These are phyloP conservation scores for Nematocida parisii DNA, from an alignment of 371 early-diverging fungal genomes.

Conservation along the genomic window DNA sequence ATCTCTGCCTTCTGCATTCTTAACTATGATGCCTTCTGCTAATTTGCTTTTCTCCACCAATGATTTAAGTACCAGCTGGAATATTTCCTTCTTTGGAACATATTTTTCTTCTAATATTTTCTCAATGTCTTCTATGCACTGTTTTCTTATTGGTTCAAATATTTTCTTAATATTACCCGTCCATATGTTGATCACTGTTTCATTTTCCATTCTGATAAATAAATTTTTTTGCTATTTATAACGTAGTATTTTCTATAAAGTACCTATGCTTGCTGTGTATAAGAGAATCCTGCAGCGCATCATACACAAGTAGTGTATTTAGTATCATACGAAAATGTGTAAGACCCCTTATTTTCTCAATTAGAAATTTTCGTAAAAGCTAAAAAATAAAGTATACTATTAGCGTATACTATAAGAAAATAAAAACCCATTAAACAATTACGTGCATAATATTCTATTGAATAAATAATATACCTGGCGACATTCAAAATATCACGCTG, in stretches of 20 bases:
- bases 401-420: too few species aligned
- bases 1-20: not conserved
- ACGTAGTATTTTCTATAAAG: not conserved
- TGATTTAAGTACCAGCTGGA: not conserved
- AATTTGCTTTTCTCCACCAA: not conserved
- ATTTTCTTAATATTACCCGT: not conserved
- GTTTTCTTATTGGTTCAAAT: not conserved
- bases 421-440: too few species aligned
- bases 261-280: not conserved
- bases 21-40: not conserved
- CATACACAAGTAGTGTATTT: not conserved
- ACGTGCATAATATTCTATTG: too few species aligned
- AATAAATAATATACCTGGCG: too few species aligned
- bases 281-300: not conserved
- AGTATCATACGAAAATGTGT: too few species aligned
- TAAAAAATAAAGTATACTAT: not conserved
- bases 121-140: not conserved
- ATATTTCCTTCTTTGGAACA: not conserved
- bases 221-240: slow-evolving; percentile 9
- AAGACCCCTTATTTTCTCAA: not conserved
- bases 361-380: not conserved
- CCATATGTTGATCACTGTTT: not conserved
- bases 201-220: slow-evolving; percentile 8
- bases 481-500: too few species aligned
- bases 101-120: not conserved